These are phyloP conservation scores for Gastrolobium villosum DNA, from an alignment of 306 rosid genomes.

Conservation along the genomic window DNA sequence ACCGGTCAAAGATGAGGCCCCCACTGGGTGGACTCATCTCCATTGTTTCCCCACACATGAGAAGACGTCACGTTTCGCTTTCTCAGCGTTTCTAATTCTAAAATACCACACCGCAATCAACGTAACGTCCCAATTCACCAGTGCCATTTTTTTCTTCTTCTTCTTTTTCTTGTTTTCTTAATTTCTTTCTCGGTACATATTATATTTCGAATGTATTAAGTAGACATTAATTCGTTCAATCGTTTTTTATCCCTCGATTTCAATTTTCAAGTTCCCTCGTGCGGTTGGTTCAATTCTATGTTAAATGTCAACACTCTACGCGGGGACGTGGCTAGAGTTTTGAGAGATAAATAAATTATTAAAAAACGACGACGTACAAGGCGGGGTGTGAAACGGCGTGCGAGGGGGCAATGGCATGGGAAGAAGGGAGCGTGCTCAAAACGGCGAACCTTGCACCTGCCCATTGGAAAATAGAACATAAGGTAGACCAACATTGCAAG, in stretches of 20 bases:
- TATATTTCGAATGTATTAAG: constrained; percentile 25
- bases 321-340: background rate
- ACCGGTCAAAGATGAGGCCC: constrained; percentile 96
- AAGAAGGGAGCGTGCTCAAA: constrained; percentile 78
- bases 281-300: constrained; percentile 49
- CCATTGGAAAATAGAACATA: constrained; percentile 55
- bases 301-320: constrained; percentile 22
- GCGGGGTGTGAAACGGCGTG: constrained; percentile 80
- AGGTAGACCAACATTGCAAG: constrained; percentile 17
- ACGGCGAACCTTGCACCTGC: constrained; percentile 60
- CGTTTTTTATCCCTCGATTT: constrained; percentile 31
- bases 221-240: constrained; percentile 62
- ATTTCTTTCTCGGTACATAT: constrained; percentile 42
- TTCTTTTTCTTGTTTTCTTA: background rate
- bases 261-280: constrained; percentile 55
- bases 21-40: constrained; percentile 97
- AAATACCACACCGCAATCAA: constrained; percentile 37
- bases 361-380: constrained; percentile 64
- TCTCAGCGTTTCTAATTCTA: constrained; percentile 84
- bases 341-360: constrained; percentile 16
- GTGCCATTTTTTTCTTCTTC: background rate
- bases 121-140: background rate
- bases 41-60: constrained; percentile 81
- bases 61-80: constrained; percentile 87
- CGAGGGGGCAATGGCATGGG: constrained; percentile 56